Evolutionary conservation across 2,329 filamentous ascomycete genomes (phyloP), one percentile per base, ranked within the genome.

Genomic region (Pseudocercospora musae): DNA sequence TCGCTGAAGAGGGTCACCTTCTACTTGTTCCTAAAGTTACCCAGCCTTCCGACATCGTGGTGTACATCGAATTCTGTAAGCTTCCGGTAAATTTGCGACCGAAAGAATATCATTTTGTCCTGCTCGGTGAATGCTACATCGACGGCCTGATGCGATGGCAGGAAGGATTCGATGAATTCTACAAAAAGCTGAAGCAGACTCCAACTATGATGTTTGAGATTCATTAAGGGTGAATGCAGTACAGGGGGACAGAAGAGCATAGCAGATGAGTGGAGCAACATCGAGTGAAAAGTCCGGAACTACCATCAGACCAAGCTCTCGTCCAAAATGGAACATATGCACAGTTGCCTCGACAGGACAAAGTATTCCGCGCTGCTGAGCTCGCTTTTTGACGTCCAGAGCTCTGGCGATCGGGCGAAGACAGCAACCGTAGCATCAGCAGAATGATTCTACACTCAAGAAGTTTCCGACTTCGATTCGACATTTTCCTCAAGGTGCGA

Each of bases 101-200:
- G 10, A 11, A n/a, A 11, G 55, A 18, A 8, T 2, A 46, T 25
- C 11, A 46, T 18, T 57, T 46, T 27, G n/a, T 46, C 3, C n/a
- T 57, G 2, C n/a, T 57, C n/a, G 55, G 55, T 31, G 9, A 21
- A 25, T 57, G 55, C 37, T 57, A 57, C 25, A 23, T 57, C 8
- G 40, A 57, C 48, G 40, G 40, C 1, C 15, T 25, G 11, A 57
- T 57, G 55, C 15, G 11, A 10, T 20, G 21, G 33, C 55, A 46
- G 4, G 55, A 46, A 18, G 18, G 42, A 5, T 42, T 15, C 21
- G 37, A 57, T 6, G 55, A 57, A 3, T 44, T 57, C 49, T 13
- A 11, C n/a, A 15, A 10, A 27, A 27, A 27, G n/a, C n/a, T 53
- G 11, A n/a, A 29, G 23, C n/a, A 25, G 23, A 18, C 21, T 9